phyloP scores from a whole-genome alignment of 2,329 filamentous ascomycete species.

The Hymenoscyphus fructigenus region DNA sequence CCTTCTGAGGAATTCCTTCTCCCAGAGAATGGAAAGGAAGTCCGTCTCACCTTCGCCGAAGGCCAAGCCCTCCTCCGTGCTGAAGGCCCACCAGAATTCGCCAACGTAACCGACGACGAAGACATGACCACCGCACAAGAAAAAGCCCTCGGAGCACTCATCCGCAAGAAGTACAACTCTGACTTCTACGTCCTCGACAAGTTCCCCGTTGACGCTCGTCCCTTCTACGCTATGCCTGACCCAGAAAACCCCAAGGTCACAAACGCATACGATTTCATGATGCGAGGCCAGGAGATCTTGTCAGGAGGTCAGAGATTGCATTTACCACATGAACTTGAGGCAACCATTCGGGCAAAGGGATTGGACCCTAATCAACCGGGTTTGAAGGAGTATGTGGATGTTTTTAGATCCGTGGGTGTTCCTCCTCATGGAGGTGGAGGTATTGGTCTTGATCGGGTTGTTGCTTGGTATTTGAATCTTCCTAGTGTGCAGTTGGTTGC shows the following conservation, averaged over 20 bases:
- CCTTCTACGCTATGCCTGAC: slow-evolving; percentile 89
- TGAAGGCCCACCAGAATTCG: slow-evolving; percentile 66
- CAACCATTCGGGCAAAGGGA: slow-evolving; percentile 74
- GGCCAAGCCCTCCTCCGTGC: slow-evolving; percentile 75
- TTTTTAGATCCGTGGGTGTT: slow-evolving; percentile 76
- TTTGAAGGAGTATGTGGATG: slow-evolving; percentile 89
- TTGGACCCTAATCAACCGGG: slow-evolving; percentile 71
- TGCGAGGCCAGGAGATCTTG: slow-evolving; percentile 89
- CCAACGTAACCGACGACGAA: slow-evolving; percentile 71
- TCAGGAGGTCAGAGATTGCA: slow-evolving; percentile 92
- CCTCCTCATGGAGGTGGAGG: slow-evolving; percentile 90
- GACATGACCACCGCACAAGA: slow-evolving; percentile 81
- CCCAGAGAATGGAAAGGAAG: slow-evolving; percentile 70
- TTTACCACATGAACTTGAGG: slow-evolving; percentile 71
- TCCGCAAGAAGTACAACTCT: slow-evolving; percentile 85
- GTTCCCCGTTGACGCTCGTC: slow-evolving; percentile 84
- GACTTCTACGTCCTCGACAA: slow-evolving; percentile 98
- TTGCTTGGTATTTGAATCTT: slow-evolving; percentile 62
- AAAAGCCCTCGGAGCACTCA: slow-evolving; percentile 82
- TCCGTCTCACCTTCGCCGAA: slow-evolving; percentile 75
- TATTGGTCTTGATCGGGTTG: slow-evolving; percentile 85
- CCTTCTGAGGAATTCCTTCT: slow-evolving; percentile 76
- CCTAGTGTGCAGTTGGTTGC: slow-evolving; percentile 58
- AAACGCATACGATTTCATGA: slow-evolving; percentile 78
- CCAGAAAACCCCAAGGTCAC: slow-evolving; percentile 64